Conservation (phyloP, 2,329 filamentous ascomycete species). For the Aspergillus ustus region DNA sequence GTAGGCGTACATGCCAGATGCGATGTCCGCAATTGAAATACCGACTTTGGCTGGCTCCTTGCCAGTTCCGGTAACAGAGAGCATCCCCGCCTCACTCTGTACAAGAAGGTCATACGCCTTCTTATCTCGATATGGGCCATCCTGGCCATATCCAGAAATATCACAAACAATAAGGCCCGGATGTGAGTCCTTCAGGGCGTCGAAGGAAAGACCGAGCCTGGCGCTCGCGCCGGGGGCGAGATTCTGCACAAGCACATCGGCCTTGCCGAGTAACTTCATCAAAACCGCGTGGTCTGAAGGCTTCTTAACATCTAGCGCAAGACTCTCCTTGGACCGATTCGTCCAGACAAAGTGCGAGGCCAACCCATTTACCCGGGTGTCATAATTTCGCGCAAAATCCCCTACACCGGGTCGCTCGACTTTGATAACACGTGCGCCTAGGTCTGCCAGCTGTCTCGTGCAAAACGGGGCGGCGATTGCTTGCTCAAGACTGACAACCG, state of each 20-base stretch:
- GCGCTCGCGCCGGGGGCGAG: constrained; percentile 56
- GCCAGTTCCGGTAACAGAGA: constrained; percentile 56
- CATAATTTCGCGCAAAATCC: constrained; percentile 59
- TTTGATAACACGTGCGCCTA: constrained; percentile 61
- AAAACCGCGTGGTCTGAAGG: constrained; percentile 49
- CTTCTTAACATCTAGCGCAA: constrained; percentile 57
- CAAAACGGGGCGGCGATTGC: constrained; percentile 61
- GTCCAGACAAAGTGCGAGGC: constrained; percentile 62
- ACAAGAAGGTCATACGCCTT: constrained; percentile 62
- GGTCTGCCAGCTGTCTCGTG: constrained; percentile 59
- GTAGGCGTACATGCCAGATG: constrained; percentile 59
- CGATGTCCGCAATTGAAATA: constrained; percentile 60
- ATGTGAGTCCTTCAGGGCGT: constrained; percentile 47
- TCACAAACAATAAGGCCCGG: constrained; percentile 58
- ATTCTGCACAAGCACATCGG: constrained; percentile 61
- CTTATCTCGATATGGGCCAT: constrained; percentile 58
- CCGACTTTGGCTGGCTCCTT: constrained; percentile 56
- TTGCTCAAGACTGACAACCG: constrained; percentile 59
- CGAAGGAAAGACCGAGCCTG: constrained; percentile 55
- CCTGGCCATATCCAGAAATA: constrained; percentile 58
- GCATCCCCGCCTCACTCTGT: constrained; percentile 59
- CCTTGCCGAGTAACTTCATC: constrained; percentile 49
- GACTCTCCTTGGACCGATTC: constrained; percentile 59
- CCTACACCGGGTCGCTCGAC: constrained; percentile 57
- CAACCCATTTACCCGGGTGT: constrained; percentile 55